Evolutionary conservation across 1,284 basidiomycete species (phyloP).

Genomic region (Acaromyces ingoldii): DNA sequence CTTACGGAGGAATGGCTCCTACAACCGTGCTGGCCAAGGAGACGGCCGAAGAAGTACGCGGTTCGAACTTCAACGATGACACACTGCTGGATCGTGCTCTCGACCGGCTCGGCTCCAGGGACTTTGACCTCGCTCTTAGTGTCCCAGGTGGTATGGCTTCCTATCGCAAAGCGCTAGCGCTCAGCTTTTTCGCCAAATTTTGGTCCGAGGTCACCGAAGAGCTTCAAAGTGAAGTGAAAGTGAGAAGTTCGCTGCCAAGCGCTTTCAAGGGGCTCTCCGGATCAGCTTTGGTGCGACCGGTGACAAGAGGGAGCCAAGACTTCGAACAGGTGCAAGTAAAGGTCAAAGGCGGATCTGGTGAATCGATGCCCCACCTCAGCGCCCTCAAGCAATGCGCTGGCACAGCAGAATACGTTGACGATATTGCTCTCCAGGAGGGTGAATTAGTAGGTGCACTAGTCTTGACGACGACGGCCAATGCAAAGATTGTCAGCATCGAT

Average conservation of each 20-base stretch:
- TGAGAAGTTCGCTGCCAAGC: slow-evolving; percentile 9
- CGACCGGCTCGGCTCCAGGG: slow-evolving; percentile 27
- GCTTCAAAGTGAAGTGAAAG: slow-evolving; percentile 11
- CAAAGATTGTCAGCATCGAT: slow-evolving; percentile 47
- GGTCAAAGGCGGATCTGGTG: slow-evolving; percentile 26
- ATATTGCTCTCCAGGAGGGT: slow-evolving; percentile 44
- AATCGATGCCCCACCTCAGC: slow-evolving; percentile 46
- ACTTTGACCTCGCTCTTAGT: slow-evolving; percentile 47
- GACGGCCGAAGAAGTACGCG: slow-evolving; percentile 12
- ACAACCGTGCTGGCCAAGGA: slow-evolving; percentile 30
- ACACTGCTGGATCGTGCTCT: slow-evolving; percentile 14
- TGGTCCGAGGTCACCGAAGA: slow-evolving; percentile 38
- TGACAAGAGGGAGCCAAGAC: slow-evolving; percentile 31
- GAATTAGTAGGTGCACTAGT: slow-evolving; percentile 51
- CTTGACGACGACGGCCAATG: slow-evolving; percentile 48
- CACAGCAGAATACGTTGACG: slow-evolving; percentile 51
- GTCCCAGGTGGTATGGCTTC: slow-evolving; percentile 53
- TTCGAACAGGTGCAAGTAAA: slow-evolving; percentile 33
- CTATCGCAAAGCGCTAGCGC: slow-evolving; percentile 50
- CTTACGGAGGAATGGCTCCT: slow-evolving; percentile 52
- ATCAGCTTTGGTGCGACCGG: slow-evolving; percentile 20
- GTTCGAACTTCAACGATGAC: slow-evolving; percentile 9
- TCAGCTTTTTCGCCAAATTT: slow-evolving; percentile 52
- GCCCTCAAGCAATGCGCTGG: slow-evolving; percentile 52
- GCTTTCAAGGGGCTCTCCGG: slow-evolving; percentile 30